Base-by-base conservation (phyloP, 768 basidiomycete genomes). In the Hypholoma sublateritium region DNA sequence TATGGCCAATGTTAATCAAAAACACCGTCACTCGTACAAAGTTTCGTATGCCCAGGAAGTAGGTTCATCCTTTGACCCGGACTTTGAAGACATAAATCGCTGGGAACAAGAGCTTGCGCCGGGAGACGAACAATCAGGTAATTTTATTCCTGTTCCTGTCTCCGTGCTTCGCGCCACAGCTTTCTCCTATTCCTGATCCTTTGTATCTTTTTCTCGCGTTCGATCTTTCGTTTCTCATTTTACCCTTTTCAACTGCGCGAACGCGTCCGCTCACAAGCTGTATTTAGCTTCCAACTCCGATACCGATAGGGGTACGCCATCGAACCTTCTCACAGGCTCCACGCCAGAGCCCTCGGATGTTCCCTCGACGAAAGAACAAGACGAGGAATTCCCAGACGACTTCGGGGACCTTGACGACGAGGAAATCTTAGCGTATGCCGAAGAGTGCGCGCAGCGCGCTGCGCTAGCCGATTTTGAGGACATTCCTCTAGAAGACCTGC, bases 21-120 rank as follows among this genome's bases (percentile, higher is more conserved):
- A 79, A 62, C 67, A 72, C 16, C 72, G 67, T 2, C 81, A 89
- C 64, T 68, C 76, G 2, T 89, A 86, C 61, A 78, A 81, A 8
- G 66, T 88, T 2, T 89, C 87, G 1, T 91, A 87, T 58, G 78
- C 81, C 24, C 66, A 73, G 16, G 87, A 89, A 56, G 88, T 91
- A 3, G 89, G 89, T 5, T 88, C 87, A 14, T 90, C 89, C 1
- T 82, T 89, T 56, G 89, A 91, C 65, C 89, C 89, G 4, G 83
- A 84, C 66, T 70, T 89, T 64, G 87, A 91, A 34, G 87, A 89
- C 55, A 67, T 81, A 4, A 71, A 62, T 19, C 64, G 68, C n/a
- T 89, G 87, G 88, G 88, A 89, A 67, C 62, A 70, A 25, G 83
- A 83, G 44, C 64, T 88, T 4, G 65, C 50, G 16, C 63, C 61